Conservation (phyloP, 2,329 filamentous ascomycete species). For the Cladophialophora bantiana region DNA sequence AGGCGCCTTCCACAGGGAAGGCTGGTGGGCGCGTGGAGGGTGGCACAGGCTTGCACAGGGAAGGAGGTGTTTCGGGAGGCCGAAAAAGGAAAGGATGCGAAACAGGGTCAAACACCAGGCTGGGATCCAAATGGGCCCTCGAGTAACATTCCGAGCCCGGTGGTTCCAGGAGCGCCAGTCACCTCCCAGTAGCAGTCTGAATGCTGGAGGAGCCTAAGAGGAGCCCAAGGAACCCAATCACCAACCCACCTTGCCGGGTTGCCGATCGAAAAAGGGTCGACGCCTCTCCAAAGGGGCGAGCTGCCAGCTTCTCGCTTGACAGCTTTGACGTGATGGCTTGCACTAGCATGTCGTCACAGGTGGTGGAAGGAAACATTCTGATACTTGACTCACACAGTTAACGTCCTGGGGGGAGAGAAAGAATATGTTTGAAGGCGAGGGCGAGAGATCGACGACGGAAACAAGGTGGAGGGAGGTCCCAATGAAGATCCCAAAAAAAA, state of each 20-base stretch:
- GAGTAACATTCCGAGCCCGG: slow-evolving; percentile 6
- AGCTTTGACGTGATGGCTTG: slow-evolving; percentile 22
- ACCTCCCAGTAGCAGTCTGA: not conserved
- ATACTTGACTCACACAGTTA: slow-evolving; percentile 17
- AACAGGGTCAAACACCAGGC: slow-evolving; percentile 26
- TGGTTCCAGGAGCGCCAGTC: not conserved
- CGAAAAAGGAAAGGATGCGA: slow-evolving; percentile 30
- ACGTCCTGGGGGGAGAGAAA: not conserved
- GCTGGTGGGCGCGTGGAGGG: slow-evolving; percentile 26
- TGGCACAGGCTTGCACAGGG: slow-evolving; percentile 30
- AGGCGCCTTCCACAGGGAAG: slow-evolving; percentile 7
- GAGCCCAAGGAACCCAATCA: slow-evolving; percentile 1
- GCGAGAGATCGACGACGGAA: not conserved
- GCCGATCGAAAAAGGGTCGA: slow-evolving; percentile 14
- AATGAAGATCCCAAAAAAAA: not conserved
- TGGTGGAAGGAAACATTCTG: slow-evolving; percentile 26
- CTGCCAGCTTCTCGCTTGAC: slow-evolving; percentile 15
- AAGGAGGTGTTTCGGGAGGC: slow-evolving; percentile 36
- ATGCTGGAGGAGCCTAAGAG: not conserved
- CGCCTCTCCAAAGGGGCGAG: not conserved
- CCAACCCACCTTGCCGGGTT: slow-evolving; percentile 13
- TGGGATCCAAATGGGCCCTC: slow-evolving; percentile 1
- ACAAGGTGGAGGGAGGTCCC: not conserved
- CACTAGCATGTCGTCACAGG: slow-evolving; percentile 25
- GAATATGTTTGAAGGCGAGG: not conserved